A percentile compares a stretch with the other conserved stretches of the same genome.
Evolutionary conservation across 1,139 yeast genomes (phyloP).

Genomic region (Williopsis jadinii): DNA sequence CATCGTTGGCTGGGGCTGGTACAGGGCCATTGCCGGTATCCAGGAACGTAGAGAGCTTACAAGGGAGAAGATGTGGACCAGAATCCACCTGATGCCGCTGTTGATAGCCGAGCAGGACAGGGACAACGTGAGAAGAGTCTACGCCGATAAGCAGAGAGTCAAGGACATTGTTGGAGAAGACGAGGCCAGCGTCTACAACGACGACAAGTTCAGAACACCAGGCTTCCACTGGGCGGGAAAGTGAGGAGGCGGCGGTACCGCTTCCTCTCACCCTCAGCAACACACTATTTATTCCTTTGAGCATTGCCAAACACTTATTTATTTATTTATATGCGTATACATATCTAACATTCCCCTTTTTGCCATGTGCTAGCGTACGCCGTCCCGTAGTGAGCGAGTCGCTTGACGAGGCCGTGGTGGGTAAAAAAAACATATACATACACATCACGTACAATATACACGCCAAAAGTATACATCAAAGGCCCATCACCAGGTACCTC

Average conservation of each 20-base stretch:
- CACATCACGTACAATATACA: too few relatives aligned
- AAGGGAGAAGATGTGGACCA: conserved; percentile 74
- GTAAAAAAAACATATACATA: too few relatives aligned
- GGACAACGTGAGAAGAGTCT: conserved; percentile 66
- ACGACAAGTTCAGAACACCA: conserved; percentile 24
- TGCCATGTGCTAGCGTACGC: too few relatives aligned
- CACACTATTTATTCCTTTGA: too few relatives aligned
- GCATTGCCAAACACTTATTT: background rate
- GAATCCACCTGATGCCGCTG: conserved; percentile 67
- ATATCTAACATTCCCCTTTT: background rate
- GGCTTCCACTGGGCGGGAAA: conserved; percentile 14
- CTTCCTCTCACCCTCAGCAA: too few relatives aligned
- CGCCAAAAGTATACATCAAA: background rate
- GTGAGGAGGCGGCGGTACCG: conserved; percentile 1
- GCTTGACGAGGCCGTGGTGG: too few relatives aligned
- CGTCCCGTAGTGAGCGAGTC: too few relatives aligned
- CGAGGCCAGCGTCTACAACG: conserved; percentile 41
- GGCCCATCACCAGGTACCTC: too few relatives aligned
- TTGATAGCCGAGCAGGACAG: conserved; percentile 81
- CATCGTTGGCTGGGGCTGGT: conserved; percentile 66
- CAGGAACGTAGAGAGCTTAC: conserved; percentile 71
- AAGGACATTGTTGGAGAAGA: conserved; percentile 53
- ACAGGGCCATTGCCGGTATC: conserved; percentile 58
- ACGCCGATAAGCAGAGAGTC: conserved; percentile 64
- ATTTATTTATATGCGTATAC: background rate